A percentile compares a stretch with the other conserved stretches of the same genome.
Conservation (phyloP, 768 basidiomycete genomes). For the Lactifluus pinguis region DNA sequence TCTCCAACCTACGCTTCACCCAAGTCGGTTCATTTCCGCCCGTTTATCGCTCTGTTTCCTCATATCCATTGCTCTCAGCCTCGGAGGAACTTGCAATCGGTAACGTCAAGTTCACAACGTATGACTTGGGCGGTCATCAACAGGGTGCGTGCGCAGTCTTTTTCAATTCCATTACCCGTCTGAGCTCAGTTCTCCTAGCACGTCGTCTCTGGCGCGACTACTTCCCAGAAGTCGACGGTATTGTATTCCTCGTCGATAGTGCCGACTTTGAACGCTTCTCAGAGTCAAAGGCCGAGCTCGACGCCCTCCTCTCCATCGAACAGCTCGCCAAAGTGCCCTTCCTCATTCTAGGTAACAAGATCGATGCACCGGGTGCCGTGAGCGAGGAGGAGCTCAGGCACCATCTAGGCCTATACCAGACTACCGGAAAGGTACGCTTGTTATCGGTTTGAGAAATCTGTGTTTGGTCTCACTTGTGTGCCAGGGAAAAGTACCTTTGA, state of each 20-base stretch:
- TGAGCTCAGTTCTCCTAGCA: slow-evolving; percentile 35
- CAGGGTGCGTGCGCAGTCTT: slow-evolving; percentile 52
- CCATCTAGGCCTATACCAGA: slow-evolving; percentile 91
- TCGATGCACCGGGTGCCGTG: slow-evolving; percentile 96
- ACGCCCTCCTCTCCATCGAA: slow-evolving; percentile 92
- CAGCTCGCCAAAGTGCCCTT: slow-evolving; percentile 94
- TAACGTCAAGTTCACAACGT: slow-evolving; percentile 98
- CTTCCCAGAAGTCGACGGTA: slow-evolving; percentile 99
- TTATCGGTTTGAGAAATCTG: neutral
- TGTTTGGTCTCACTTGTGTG: slow-evolving; percentile 6
- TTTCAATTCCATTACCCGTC: neutral
- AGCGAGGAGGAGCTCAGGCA: slow-evolving; percentile 96
- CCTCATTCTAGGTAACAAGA: slow-evolving; percentile 98
- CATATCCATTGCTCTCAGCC: slow-evolving; percentile 39
- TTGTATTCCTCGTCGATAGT: slow-evolving; percentile 96
- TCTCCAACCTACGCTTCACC: slow-evolving; percentile 97
- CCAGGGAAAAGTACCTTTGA: slow-evolving; percentile 94
- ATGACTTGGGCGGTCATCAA: slow-evolving; percentile 95
- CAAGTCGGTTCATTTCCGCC: slow-evolving; percentile 52
- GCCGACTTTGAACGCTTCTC: slow-evolving; percentile 95
- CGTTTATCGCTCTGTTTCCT: slow-evolving; percentile 6
- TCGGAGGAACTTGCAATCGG: slow-evolving; percentile 99
- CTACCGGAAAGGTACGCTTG: slow-evolving; percentile 90
- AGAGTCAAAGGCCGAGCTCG: slow-evolving; percentile 95
- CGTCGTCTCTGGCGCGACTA: slow-evolving; percentile 99